phyloP scores from a whole-genome alignment of 306 rosid species.

The Boehmeria nivea region DNA sequence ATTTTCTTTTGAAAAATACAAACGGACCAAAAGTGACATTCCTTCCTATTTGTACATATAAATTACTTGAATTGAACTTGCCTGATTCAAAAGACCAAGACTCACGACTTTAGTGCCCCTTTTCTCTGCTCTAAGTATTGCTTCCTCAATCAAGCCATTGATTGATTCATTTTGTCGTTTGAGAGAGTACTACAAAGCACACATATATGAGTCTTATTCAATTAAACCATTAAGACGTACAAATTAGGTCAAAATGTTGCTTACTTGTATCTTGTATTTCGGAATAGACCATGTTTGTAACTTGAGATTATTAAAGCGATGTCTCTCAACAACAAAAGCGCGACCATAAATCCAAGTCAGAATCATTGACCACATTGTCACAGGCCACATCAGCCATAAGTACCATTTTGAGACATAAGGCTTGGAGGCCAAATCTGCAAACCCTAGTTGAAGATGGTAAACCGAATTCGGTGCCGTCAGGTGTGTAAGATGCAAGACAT shows the following conservation, averaged over 20 bases:
- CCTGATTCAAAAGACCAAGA: conserved; percentile 44
- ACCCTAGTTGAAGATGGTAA: conserved; percentile 41
- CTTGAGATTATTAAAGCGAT: conserved; percentile 36
- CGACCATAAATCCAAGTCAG: conserved; percentile 37
- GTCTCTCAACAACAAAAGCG: conserved; percentile 39
- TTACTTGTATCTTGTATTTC: conserved; percentile 49
- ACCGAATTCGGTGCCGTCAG: conserved; percentile 55
- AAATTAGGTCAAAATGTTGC: neutral
- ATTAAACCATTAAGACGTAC: neutral
- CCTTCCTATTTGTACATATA: neutral
- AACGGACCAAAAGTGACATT: too few relatives aligned
- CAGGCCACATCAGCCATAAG: conserved; percentile 55
- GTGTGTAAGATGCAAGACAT: conserved; percentile 54
- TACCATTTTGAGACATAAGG: conserved; percentile 52
- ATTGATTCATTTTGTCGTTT: conserved; percentile 24
- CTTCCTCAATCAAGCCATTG: conserved; percentile 32
- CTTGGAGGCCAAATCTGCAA: conserved; percentile 45
- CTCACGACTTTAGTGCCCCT: conserved; percentile 36
- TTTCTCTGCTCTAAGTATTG: conserved; percentile 31
- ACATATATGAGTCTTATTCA: too few relatives aligned
- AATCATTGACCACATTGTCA: conserved; percentile 41
- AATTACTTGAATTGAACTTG: neutral
- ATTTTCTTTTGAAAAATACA: too few relatives aligned
- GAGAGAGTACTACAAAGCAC: conserved; percentile 20
- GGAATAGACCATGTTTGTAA: conserved; percentile 67